Evolutionary conservation across 306 rosid genomes (phyloP).

Genomic region (Herpetospermum pedunculosum): DNA sequence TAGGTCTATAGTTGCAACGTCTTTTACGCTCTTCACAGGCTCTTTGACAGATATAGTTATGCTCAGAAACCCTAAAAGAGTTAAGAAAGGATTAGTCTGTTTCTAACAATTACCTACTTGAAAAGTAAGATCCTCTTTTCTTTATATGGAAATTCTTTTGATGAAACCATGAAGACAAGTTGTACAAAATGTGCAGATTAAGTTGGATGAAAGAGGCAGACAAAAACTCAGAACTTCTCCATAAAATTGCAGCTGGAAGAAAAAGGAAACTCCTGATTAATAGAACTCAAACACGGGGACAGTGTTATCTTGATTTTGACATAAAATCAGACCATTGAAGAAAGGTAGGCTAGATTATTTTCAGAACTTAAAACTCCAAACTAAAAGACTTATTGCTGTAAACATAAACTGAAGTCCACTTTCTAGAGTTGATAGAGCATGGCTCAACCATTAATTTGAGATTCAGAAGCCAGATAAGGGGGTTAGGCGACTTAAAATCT

Average conservation of each 20-base stretch:
- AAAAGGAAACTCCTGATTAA: too few species aligned
- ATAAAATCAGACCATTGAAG: too few species aligned
- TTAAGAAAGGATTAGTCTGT: background rate
- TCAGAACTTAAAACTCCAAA: background rate
- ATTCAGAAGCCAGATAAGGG: background rate
- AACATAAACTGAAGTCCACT: background rate
- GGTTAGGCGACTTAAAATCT: background rate
- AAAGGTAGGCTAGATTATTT: background rate
- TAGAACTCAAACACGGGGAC: background rate
- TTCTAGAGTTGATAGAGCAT: background rate
- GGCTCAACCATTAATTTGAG: background rate
- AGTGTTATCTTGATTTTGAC: too few species aligned
- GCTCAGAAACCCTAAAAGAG: slow-evolving; percentile 43
- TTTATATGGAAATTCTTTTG: background rate
- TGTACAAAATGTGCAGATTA: background rate
- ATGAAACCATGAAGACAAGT: background rate
- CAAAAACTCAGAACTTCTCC: background rate
- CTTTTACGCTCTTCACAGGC: slow-evolving; percentile 58
- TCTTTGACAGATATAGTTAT: slow-evolving; percentile 40
- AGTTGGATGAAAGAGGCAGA: background rate
- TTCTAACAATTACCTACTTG: background rate
- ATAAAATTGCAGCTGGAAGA: background rate
- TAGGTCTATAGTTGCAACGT: slow-evolving; percentile 49
- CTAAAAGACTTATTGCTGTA: background rate
- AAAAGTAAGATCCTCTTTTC: background rate